These are phyloP conservation scores for Entomortierella lignicola DNA, from an alignment of 192 early-diverging fungal genomes.

Conservation along the genomic window DNA sequence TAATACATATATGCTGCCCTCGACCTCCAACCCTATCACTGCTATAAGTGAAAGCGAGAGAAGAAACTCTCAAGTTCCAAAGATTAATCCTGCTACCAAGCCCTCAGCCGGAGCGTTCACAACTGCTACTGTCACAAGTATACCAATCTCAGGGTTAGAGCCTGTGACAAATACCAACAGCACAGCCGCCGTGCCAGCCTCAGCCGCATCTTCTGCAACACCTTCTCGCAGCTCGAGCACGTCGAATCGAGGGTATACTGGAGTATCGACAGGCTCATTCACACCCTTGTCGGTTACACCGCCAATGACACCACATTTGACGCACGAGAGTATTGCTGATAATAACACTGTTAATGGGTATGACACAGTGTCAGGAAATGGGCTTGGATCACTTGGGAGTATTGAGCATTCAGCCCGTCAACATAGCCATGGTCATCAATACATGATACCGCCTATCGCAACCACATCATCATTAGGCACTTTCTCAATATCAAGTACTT, in stretches of 20 bases:
- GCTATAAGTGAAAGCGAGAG: neutral
- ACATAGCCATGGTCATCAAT: neutral
- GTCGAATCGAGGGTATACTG: conserved; percentile 25
- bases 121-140: conserved; percentile 16
- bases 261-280: conserved; percentile 27
- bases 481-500: neutral
- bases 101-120: conserved; percentile 21
- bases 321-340: neutral
- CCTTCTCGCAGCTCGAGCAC: conserved; percentile 53
- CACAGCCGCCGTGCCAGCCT: conserved; percentile 2
- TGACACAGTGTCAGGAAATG: neutral
- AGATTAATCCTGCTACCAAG: conserved; percentile 39
- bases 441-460: conserved; percentile 1
- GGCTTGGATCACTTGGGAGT: neutral
- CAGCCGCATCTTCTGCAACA: conserved; percentile 39
- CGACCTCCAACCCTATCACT: neutral
- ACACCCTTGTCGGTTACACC: conserved; percentile 42
- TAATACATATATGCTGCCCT: conserved; percentile 1
- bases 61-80: conserved; percentile 22
- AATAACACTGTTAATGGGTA: neutral
- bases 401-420: neutral
- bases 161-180: neutral
- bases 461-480: neutral
- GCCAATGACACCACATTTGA: conserved; percentile 32
- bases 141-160: neutral